phyloP scores from a whole-genome alignment of 768 basidiomycete genomes.

The Pleurotus eryngii region DNA sequence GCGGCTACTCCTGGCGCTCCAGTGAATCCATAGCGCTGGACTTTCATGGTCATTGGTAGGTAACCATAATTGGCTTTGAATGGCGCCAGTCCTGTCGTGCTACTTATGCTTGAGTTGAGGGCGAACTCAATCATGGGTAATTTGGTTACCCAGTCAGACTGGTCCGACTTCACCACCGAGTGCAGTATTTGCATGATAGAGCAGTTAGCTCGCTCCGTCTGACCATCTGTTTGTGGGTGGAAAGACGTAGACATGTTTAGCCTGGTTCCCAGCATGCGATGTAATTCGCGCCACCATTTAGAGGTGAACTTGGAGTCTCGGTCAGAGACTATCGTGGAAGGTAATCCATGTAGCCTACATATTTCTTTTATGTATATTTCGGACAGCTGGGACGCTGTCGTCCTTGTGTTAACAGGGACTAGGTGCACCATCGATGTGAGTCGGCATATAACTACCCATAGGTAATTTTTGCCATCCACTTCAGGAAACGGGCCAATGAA shows the following conservation, averaged over 20 bases:
- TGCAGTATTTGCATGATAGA: conserved; percentile 28
- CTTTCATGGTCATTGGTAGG: conserved; percentile 18
- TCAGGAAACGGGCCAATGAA: not conserved
- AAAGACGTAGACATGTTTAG: conserved; percentile 32
- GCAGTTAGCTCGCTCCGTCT: conserved; percentile 23
- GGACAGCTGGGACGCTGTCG: conserved; percentile 23
- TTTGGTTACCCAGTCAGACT: conserved; percentile 27
- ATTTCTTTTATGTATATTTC: conserved; percentile 26
- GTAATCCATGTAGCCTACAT: conserved; percentile 27
- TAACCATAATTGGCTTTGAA: not conserved
- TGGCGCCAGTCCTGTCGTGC: not conserved
- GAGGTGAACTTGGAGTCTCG: conserved; percentile 32
- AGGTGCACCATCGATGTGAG: conserved; percentile 15
- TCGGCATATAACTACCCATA: conserved; percentile 28
- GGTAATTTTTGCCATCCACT: conserved; percentile 21
- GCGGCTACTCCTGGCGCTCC: conserved; percentile 17
- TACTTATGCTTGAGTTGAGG: conserved; percentile 25
- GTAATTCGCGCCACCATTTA: conserved; percentile 28
- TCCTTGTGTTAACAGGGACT: conserved; percentile 18
- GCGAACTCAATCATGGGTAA: conserved; percentile 23
- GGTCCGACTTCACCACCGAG: conserved; percentile 18
- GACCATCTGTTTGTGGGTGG: conserved; percentile 12
- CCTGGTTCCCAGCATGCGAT: conserved; percentile 22
- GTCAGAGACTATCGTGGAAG: conserved; percentile 27
- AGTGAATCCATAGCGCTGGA: not conserved